These are phyloP conservation scores for Starmera amethionina DNA, from an alignment of 805 yeast genomes.

Conservation along the genomic window DNA sequence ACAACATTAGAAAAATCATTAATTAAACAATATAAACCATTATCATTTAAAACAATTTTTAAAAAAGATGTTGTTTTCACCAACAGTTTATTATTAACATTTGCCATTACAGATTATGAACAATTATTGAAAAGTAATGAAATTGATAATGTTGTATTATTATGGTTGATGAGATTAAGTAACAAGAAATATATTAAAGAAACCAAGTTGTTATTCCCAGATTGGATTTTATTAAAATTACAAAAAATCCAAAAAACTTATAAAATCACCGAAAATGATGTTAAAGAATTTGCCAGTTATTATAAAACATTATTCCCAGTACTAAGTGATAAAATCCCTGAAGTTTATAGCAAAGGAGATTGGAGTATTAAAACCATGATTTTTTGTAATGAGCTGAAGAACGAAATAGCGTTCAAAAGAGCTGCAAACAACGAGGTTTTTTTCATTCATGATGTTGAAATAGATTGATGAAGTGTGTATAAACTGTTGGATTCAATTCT, in stretches of 20 bases:
- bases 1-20: conserved; percentile 36
- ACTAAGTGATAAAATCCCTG: conserved; percentile 40
- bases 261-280: conserved; percentile 40
- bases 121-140: conserved; percentile 36
- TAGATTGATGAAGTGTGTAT: neutral
- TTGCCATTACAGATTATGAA: conserved; percentile 48
- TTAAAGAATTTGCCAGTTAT: conserved; percentile 40
- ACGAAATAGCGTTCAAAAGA: conserved; percentile 36
- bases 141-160: conserved; percentile 46
- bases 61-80: conserved; percentile 45
- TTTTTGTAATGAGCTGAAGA: conserved; percentile 42
- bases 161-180: conserved; percentile 54
- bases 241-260: conserved; percentile 25
- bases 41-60: conserved; percentile 49
- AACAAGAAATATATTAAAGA: conserved; percentile 29
- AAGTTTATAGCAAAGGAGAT: conserved; percentile 40
- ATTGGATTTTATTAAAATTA: conserved; percentile 37
- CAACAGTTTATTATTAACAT: conserved; percentile 41
- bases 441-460: conserved; percentile 18
- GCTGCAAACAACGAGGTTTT: conserved; percentile 25
- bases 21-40: conserved; percentile 31
- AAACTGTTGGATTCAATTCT: no score
- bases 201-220: conserved; percentile 29
- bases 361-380: conserved; percentile 33
- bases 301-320: conserved; percentile 46